Evolutionary conservation across 2,329 filamentous ascomycete species (phyloP).

Genomic region (Aspergillus arachidicola): DNA sequence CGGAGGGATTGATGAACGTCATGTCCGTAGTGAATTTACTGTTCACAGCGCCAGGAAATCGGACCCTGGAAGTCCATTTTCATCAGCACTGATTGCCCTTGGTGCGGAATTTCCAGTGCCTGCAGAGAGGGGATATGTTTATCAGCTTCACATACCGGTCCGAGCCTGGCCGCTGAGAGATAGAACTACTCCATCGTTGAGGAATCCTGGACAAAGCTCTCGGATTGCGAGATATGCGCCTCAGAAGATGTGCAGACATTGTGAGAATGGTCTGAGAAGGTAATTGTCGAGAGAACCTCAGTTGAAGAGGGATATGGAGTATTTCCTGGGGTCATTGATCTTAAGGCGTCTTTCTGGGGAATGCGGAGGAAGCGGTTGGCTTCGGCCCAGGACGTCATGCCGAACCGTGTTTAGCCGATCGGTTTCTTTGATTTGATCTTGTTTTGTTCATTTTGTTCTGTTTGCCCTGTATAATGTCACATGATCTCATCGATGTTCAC

Average conservation of each 20-base stretch:
- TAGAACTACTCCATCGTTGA: conserved; percentile 54
- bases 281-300: background rate
- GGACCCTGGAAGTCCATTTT: conserved; percentile 47
- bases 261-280: conserved; percentile 4
- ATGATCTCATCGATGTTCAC: background rate
- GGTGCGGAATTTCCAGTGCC: background rate
- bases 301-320: background rate
- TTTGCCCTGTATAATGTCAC: background rate
- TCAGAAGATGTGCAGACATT: conserved; percentile 15
- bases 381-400: conserved; percentile 20
- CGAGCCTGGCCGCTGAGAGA: conserved; percentile 61
- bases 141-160: conserved; percentile 54
- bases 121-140: background rate
- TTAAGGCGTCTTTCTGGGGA: conserved; percentile 9
- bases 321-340: conserved; percentile 4
- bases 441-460: background rate
- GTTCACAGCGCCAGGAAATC: conserved; percentile 92
- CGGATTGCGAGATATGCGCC: conserved; percentile 13
- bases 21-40: conserved; percentile 86
- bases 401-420: conserved; percentile 20
- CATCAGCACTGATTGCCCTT: conserved; percentile 10
- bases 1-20: conserved; percentile 73
- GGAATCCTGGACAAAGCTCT: conserved; percentile 9
- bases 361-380: conserved; percentile 26
- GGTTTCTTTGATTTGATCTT: background rate